These are phyloP conservation scores for Acanthamoeba triangularis DNA, from an alignment of 208 protist genomes.

Conservation along the genomic window DNA sequence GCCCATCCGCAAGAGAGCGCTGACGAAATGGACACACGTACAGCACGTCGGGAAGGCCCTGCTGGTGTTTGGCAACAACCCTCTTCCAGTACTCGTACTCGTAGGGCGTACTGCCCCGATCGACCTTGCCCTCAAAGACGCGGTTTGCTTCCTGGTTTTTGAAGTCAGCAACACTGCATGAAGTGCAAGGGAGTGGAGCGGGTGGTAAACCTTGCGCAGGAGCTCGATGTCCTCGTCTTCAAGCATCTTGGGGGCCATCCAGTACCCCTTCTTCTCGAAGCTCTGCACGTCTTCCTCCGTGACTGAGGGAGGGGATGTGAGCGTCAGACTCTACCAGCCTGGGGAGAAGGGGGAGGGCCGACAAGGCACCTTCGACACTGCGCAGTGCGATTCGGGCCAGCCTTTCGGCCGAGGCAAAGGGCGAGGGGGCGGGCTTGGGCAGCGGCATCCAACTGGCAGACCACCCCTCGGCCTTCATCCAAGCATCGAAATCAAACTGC, in stretches of 20 bases:
- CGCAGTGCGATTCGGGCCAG: neutral
- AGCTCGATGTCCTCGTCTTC: constrained; percentile 22
- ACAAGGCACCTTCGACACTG: neutral
- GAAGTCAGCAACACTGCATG: neutral
- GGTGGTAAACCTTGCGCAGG: neutral
- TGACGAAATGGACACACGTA: neutral
- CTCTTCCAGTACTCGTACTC: constrained; percentile 54
- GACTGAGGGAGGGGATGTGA: too few species aligned
- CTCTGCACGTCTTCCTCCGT: neutral
- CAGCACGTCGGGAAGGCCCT: constrained; percentile 14
- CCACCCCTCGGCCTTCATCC: neutral
- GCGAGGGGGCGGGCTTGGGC: constrained; percentile 9
- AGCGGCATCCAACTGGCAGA: neutral
- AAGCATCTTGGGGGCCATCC: constrained; percentile 46
- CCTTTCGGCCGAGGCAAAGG: neutral
- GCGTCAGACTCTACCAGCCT: neutral
- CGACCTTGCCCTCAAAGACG: constrained; percentile 15
- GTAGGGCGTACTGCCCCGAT: neutral
- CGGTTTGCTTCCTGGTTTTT: neutral
- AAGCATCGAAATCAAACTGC: neutral
- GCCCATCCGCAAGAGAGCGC: too few species aligned
- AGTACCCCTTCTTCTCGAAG: constrained; percentile 43
- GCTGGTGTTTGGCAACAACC: neutral
- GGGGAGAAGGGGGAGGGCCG: neutral
- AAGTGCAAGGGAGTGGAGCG: neutral